Conservation (phyloP, 2,329 filamentous ascomycete species). For the Penicillium sumatraense region DNA sequence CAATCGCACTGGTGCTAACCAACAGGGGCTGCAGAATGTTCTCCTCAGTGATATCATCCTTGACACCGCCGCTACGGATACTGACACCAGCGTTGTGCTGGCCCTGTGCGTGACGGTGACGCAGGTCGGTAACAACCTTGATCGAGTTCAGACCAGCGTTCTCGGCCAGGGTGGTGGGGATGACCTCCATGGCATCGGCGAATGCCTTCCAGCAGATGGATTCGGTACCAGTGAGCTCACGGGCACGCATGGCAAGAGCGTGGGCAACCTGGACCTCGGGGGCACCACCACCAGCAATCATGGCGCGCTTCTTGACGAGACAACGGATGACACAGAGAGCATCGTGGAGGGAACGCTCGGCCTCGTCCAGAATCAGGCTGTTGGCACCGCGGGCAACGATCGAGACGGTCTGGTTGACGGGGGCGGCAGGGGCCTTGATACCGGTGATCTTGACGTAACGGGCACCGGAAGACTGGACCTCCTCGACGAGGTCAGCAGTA, state of each 20-base stretch:
- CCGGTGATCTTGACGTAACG: conserved; percentile 95
- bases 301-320: conserved; percentile 98
- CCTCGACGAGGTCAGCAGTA: conserved; percentile 89
- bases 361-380: conserved; percentile 91
- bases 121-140: conserved; percentile 95
- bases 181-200: conserved; percentile 94
- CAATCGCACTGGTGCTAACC: conserved; percentile 96
- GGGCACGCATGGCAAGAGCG: conserved; percentile 78
- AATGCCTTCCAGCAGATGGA: conserved; percentile 99
- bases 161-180: conserved; percentile 94
- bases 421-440: conserved; percentile 69
- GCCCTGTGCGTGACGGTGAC: conserved; percentile 91
- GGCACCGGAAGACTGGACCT: conserved; percentile 82
- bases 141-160: conserved; percentile 98
- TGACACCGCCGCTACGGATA: conserved; percentile 96
- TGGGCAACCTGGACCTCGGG: conserved; percentile 96
- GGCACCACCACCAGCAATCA: conserved; percentile 94
- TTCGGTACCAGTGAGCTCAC: conserved; percentile 86
- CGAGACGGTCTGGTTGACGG: conserved; percentile 80
- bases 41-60: conserved; percentile 94
- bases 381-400: conserved; percentile 96
- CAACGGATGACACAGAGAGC: conserved; percentile 97
- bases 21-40: conserved; percentile 95
- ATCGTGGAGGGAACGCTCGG: conserved; percentile 94
- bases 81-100: conserved; percentile 96